Conservation (phyloP, 1,139 yeast genomes). For the Hemisphaericaspora xylofermentans region DNA sequence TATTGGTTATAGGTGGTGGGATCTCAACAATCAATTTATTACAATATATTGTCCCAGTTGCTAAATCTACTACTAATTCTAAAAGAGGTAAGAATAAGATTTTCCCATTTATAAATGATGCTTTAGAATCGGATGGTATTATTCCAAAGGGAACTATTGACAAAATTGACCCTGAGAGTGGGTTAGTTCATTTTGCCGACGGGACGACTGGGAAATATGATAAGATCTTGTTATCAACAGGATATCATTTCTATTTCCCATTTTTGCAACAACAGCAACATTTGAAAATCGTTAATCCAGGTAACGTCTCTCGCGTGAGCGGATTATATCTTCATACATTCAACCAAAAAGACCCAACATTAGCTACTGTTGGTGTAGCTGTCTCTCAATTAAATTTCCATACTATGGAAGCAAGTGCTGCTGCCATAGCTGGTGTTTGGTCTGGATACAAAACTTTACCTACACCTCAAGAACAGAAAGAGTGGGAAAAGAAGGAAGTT, state of each 20-base stretch:
- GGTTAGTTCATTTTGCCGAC: slow-evolving; percentile 28
- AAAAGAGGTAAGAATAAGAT: slow-evolving; percentile 29
- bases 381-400: slow-evolving; percentile 41
- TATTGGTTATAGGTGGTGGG: slow-evolving; percentile 51
- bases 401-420: slow-evolving; percentile 42
- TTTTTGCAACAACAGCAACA: slow-evolving; percentile 21
- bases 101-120: slow-evolving; percentile 34
- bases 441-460: slow-evolving; percentile 30
- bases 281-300: slow-evolving; percentile 25
- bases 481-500: slow-evolving; percentile 29
- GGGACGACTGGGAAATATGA: slow-evolving; percentile 28
- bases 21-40: slow-evolving; percentile 51
- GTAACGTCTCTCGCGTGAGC: slow-evolving; percentile 27
- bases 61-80: slow-evolving; percentile 36
- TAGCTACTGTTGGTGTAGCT: slow-evolving; percentile 41
- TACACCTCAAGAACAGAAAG: slow-evolving; percentile 25
- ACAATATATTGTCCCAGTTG: slow-evolving; percentile 47
- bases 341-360: slow-evolving; percentile 40
- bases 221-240: slow-evolving; percentile 34
- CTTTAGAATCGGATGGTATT: slow-evolving; percentile 38
- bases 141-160: slow-evolving; percentile 29
- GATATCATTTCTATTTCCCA: slow-evolving; percentile 39
- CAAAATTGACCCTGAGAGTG: slow-evolving; percentile 24
- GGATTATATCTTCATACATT: slow-evolving; percentile 43
- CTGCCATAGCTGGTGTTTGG: slow-evolving; percentile 51